Percentiles rank a stretch among this genome's conserved stretches.
phyloP scores from a whole-genome alignment of 2,329 filamentous ascomycete genomes.

The Neurospora sp. region DNA sequence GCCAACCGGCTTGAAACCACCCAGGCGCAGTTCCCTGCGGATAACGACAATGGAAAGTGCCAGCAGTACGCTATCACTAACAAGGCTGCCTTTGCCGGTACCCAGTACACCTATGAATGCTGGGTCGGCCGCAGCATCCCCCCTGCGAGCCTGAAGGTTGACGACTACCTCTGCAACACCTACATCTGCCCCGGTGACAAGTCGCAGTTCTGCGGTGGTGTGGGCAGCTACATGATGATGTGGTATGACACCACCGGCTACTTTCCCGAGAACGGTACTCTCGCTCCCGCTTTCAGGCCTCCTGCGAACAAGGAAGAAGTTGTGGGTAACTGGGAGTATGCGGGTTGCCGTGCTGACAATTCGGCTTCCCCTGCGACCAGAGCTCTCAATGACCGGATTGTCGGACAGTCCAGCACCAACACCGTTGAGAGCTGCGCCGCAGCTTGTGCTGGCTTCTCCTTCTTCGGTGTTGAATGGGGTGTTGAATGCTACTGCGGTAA shows the following conservation, averaged over 20 bases:
- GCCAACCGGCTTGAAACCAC: slow-evolving; percentile 7
- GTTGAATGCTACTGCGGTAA: slow-evolving; percentile 12
- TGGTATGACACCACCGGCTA: slow-evolving; percentile 7
- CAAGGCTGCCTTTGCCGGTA: slow-evolving; percentile 7
- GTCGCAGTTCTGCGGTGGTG: slow-evolving; percentile 6
- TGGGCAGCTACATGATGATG: slow-evolving; percentile 5
- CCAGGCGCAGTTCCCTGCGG: background rate
- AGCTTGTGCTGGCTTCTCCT: slow-evolving; percentile 8
- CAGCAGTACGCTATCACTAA: slow-evolving; percentile 7
- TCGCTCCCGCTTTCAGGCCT: slow-evolving; percentile 4
- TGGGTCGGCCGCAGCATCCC: slow-evolving; percentile 8
- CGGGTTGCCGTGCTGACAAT: slow-evolving; percentile 5
- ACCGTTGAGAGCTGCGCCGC: slow-evolving; percentile 8
- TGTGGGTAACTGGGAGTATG: slow-evolving; percentile 4
- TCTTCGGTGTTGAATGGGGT: slow-evolving; percentile 10
- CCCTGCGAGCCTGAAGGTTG: slow-evolving; percentile 1
- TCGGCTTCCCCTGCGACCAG: background rate
- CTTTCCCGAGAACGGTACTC: slow-evolving; percentile 5
- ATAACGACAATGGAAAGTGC: slow-evolving; percentile 9
- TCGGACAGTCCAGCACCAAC: slow-evolving; percentile 1
- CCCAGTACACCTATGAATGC: slow-evolving; percentile 7
- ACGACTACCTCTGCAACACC: slow-evolving; percentile 5
- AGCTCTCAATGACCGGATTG: background rate
- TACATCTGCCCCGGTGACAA: slow-evolving; percentile 5
- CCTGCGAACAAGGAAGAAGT: slow-evolving; percentile 1